These are phyloP conservation scores for Stagonosporopsis tanaceti DNA, from an alignment of 2,329 filamentous ascomycete species.

Conservation along the genomic window DNA sequence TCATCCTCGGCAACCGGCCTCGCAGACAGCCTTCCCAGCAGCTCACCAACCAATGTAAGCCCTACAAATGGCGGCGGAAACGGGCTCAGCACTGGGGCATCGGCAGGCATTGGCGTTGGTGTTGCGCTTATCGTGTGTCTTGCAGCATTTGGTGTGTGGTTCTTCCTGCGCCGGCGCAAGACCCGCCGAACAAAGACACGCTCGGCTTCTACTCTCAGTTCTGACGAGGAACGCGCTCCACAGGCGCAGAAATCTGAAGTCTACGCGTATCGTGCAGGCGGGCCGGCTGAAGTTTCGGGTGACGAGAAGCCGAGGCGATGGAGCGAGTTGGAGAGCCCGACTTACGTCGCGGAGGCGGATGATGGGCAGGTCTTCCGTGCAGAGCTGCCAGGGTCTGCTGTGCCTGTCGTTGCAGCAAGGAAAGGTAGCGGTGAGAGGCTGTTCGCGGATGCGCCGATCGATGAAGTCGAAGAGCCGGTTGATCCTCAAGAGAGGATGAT, in stretches of 20 bases:
- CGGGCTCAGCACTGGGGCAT: slow-evolving; percentile 21
- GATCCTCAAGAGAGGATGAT: slow-evolving; percentile 5
- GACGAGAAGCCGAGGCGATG: slow-evolving; percentile 14
- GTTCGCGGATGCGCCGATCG: slow-evolving; percentile 24
- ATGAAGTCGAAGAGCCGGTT: slow-evolving; percentile 14
- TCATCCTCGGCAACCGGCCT: slow-evolving; percentile 10
- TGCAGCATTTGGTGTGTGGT: slow-evolving; percentile 22
- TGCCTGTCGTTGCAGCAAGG: slow-evolving; percentile 1
- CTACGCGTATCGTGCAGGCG: slow-evolving; percentile 6
- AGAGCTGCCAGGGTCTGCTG: slow-evolving; percentile 24
- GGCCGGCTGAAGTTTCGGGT: neutral
- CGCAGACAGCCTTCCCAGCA: slow-evolving; percentile 8
- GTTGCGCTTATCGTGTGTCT: slow-evolving; percentile 24
- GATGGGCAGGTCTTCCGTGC: slow-evolving; percentile 19
- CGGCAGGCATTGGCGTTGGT: slow-evolving; percentile 29
- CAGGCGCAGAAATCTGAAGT: slow-evolving; percentile 11
- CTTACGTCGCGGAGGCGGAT: slow-evolving; percentile 13
- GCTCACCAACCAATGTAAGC: neutral
- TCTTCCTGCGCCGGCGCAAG: slow-evolving; percentile 22
- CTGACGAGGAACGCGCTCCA: slow-evolving; percentile 26
- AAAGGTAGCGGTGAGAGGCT: slow-evolving; percentile 20
- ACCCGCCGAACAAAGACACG: slow-evolving; percentile 10
- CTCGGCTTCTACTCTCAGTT: slow-evolving; percentile 5
- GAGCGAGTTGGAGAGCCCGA: slow-evolving; percentile 24
- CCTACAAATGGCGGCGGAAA: neutral